These are phyloP conservation scores for Paecilomyces sp. DNA, from an alignment of 2,329 filamentous ascomycete genomes.

Conservation along the genomic window DNA sequence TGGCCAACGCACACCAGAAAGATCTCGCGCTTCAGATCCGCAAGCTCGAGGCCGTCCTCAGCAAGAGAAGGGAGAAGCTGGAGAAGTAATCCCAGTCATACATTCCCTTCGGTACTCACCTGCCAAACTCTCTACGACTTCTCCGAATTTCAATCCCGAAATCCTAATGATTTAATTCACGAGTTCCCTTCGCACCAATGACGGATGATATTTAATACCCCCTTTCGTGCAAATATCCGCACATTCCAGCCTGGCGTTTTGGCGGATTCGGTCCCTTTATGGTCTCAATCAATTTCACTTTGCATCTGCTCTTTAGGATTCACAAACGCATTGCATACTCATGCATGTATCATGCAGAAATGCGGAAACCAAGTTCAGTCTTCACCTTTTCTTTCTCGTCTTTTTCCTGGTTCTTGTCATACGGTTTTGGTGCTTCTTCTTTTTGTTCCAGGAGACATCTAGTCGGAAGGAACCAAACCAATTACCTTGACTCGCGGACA, in stretches of 20 bases:
- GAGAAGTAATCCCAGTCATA: constrained; percentile 12
- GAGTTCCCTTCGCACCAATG: background rate
- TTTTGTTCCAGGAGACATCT: background rate
- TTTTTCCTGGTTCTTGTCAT: background rate
- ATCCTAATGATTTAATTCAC: background rate
- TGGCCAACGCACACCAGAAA: constrained; percentile 74
- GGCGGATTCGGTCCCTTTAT: background rate
- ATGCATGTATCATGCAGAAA: background rate
- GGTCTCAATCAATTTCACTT: background rate
- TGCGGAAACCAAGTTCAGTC: background rate
- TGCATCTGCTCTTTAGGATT: background rate
- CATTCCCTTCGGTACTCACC: background rate
- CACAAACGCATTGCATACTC: background rate
- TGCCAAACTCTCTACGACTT: background rate
- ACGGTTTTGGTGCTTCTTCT: background rate
- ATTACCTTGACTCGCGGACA: background rate
- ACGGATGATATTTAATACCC: background rate
- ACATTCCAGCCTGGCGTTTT: background rate
- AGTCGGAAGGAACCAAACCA: background rate
- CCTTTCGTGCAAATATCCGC: background rate
- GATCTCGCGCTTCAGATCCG: constrained; percentile 50
- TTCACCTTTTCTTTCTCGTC: background rate
- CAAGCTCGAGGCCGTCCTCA: constrained; percentile 62
- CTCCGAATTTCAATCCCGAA: background rate
- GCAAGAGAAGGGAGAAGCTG: constrained; percentile 42